These are phyloP conservation scores for Parsonsia alboflavescens DNA, from an alignment of 257 asterid species.

Conservation along the genomic window DNA sequence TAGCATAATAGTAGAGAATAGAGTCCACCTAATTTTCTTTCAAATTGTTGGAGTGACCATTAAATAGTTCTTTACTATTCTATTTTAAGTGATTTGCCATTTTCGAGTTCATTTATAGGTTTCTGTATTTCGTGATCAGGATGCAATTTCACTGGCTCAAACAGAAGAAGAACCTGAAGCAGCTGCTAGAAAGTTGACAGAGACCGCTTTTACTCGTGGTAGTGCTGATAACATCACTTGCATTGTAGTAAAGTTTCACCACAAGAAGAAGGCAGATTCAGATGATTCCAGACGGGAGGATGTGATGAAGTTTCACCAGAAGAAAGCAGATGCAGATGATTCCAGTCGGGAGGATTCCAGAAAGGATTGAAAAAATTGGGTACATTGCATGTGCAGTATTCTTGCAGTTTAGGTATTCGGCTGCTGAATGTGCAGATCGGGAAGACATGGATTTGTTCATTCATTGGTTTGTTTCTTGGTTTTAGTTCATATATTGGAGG, in stretches of 20 bases:
- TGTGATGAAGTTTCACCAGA: no score
- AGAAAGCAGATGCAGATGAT: no score
- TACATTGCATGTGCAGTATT: slow-evolving; percentile 21
- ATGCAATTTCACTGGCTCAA: slow-evolving; percentile 76
- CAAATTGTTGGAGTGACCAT: not conserved
- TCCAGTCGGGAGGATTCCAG: no score
- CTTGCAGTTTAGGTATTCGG: slow-evolving; percentile 12
- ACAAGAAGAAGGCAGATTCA: slow-evolving; percentile 28
- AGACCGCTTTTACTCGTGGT: slow-evolving; percentile 88
- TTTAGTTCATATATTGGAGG: slow-evolving; percentile 4
- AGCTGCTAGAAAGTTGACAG: slow-evolving; percentile 90
- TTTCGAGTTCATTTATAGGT: not conserved
- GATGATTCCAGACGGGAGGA: slow-evolving; percentile 30
- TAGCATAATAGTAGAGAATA: not conserved
- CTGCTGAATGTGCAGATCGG: slow-evolving; percentile 21
- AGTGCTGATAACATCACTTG: slow-evolving; percentile 98
- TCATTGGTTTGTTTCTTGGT: slow-evolving; percentile 24
- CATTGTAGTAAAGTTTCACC: slow-evolving; percentile 85
- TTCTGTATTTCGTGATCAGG: slow-evolving; percentile 38
- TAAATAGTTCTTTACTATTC: not conserved
- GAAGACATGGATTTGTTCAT: slow-evolving; percentile 31
- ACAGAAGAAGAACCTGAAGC: slow-evolving; percentile 77
- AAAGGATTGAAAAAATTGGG: slow-evolving; percentile 26
- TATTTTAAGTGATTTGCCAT: not conserved
- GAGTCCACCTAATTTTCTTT: not conserved